Base-by-base conservation (phyloP, 305 asterid genomes). In the Fraxinus angustifolia region DNA sequence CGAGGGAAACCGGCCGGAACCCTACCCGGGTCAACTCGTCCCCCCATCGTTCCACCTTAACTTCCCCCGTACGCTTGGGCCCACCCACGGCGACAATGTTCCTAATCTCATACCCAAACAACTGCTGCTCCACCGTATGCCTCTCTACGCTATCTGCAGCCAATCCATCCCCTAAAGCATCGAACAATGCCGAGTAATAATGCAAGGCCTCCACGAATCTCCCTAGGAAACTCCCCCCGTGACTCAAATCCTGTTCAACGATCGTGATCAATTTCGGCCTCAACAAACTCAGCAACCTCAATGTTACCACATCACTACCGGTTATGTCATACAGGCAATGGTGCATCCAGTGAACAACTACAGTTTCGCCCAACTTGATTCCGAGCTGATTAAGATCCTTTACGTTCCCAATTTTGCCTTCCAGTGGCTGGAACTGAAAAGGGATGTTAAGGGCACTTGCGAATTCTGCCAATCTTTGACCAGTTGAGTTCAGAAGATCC, bases 171-270 rank as follows among this genome's bases (percentile, higher is more conserved):
- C 98, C 97, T 8, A 95, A 70, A 0, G 98, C 97, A 75, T 95
- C 98, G 81, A 95, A 95, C 82, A 95, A 38, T 0, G 98, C 98
- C 0, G 98, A 93, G 78, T 93, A 95, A 56, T 95, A 95, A 78
- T 95, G 98, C 87, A 95, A 79, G 0, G 98, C 98, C 90, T 93
- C 98, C 16, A 95, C 98, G 75, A 95, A 95, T 33, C 98, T 85
- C 70, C 97, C 92, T 7, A 95, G 58, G 74, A 95, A 93, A 48
- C 83, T 87, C 0, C 97, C 98, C 5, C 90, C 92, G 31, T 90
- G 95, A 86, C 94, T 88, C 78, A 92, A 48, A 76, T 93, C 98
- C 83, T 92, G 98, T 56, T 93, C 98, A 4, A 93, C 95, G 4
- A 90, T 76, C 7, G 98, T 93, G 85, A 95, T 90, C 79, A 95